Conservation (phyloP, 2,329 filamentous ascomycete genomes). For the Curvularia lunata region DNA sequence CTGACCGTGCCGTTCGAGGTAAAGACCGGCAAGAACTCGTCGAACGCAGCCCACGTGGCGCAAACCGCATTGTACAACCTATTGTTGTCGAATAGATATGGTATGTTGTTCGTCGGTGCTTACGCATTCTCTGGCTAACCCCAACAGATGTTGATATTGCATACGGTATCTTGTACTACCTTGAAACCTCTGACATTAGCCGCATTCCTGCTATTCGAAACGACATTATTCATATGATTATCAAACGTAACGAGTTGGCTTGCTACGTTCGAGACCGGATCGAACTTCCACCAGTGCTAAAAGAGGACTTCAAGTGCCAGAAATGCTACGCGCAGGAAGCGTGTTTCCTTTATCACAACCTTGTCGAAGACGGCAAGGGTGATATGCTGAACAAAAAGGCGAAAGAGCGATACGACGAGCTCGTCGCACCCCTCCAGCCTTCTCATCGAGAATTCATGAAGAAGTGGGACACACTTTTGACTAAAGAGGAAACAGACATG, state of each 20-base stretch:
- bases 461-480: constrained; percentile 92
- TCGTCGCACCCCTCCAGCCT: constrained; percentile 77
- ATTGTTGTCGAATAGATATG: constrained; percentile 88
- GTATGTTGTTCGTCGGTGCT: constrained; percentile 49
- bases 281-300: constrained; percentile 84
- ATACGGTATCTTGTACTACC: constrained; percentile 92
- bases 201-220: constrained; percentile 84
- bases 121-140: constrained; percentile 18
- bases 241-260: constrained; percentile 89
- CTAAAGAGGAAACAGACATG: constrained; percentile 90
- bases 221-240: constrained; percentile 94
- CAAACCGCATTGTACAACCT: constrained; percentile 96
- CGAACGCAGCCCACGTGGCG: constrained; percentile 81
- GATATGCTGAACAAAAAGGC: constrained; percentile 82
- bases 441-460: constrained; percentile 82
- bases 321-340: constrained; percentile 89
- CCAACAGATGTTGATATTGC: constrained; percentile 78
- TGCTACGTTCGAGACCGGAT: constrained; percentile 82
- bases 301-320: constrained; percentile 79
- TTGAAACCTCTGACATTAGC: constrained; percentile 86
- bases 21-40: constrained; percentile 85
- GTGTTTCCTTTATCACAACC: constrained; percentile 92
- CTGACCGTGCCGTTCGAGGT: constrained; percentile 92
- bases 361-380: constrained; percentile 82
- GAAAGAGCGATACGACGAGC: constrained; percentile 79